These are phyloP conservation scores for Liquidambar formosana DNA, from an alignment of 164 flowering plant genomes.

Conservation along the genomic window DNA sequence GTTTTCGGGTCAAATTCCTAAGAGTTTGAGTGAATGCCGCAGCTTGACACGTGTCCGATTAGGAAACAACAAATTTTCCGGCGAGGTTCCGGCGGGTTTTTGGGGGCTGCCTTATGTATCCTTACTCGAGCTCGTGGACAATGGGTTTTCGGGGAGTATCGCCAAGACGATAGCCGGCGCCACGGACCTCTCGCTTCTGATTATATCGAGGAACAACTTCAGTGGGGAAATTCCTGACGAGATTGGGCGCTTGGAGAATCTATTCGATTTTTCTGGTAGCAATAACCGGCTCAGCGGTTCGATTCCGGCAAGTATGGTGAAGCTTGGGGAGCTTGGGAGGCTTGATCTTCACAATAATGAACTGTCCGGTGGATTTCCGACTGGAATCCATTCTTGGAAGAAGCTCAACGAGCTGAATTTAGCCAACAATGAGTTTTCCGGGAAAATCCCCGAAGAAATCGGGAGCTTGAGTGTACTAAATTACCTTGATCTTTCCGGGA, in stretches of 20 bases:
- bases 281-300: conserved; percentile 43
- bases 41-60: conserved; percentile 57
- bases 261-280: conserved; percentile 37
- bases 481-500: conserved; percentile 66
- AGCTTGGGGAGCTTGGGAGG: conserved; percentile 37
- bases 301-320: conserved; percentile 43
- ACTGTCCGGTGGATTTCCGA: conserved; percentile 56
- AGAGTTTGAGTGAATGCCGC: conserved; percentile 36
- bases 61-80: conserved; percentile 48
- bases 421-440: conserved; percentile 47
- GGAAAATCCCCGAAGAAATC: conserved; percentile 53
- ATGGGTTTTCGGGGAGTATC: conserved; percentile 50
- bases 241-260: conserved; percentile 43
- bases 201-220: conserved; percentile 45
- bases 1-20: conserved; percentile 61
- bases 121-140: conserved; percentile 49
- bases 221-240: conserved; percentile 56
- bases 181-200: conserved; percentile 36
- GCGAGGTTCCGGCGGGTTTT: conserved; percentile 56
- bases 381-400: conserved; percentile 42
- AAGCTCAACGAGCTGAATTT: conserved; percentile 62
- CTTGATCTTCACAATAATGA: conserved; percentile 56
- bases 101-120: conserved; percentile 72
- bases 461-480: conserved; percentile 53
- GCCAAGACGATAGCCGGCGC: conserved; percentile 50